Evolutionary conservation across 176 grass and related monocot species (phyloP), one percentile per base, ranked within the genome.

Genomic region (Bromus sterilis): DNA sequence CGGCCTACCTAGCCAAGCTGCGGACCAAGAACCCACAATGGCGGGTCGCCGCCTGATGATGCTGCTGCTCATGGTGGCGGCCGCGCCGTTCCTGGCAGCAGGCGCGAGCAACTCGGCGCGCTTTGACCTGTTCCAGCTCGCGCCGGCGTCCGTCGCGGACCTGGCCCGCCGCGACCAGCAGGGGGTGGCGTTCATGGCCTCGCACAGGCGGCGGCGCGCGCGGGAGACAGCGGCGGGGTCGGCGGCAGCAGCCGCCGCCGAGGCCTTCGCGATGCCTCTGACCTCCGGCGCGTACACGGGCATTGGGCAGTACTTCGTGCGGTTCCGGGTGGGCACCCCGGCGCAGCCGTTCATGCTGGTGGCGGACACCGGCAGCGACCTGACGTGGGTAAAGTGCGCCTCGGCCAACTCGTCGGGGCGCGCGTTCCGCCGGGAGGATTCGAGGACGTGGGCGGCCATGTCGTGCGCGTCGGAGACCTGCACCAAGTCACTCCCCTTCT

Each of bases 301-400:
- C 12, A 88, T 77, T 5, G 96, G 89, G 30, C 89, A 95, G 76
- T 99, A 91, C 82, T 95, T 99, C 71, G 96, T 90, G 48, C 89
- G 85, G 8, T 92, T 99, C 80, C 93, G 91, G 28, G 76, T 99
- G 6, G 96, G 96, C 37, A 99, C 93, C 4, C 96, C 96, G 15
- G 96, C 96, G 68, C 93, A 82, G 76, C 86, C 83, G 64, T 95
- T 95, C 79, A 59, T 90, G 32, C 82, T 99, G 28, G 91, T 99
- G 24, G 85, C 91, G 33, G 96, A 99, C 82, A 99, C 96, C 28
- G 96, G 96, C 32, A 99, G 96, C 84, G 96, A 99, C 87, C 96
- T 99, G 16, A 99, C 96, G 57, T 99, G 96, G 96, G 91, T 91
- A 66, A 99, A 99, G 72, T 99, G 96, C 85, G 1, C 36, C 46